phyloP scores from a whole-genome alignment of 2,329 filamentous ascomycete species.

The Nothomitra cinnamomea region DNA sequence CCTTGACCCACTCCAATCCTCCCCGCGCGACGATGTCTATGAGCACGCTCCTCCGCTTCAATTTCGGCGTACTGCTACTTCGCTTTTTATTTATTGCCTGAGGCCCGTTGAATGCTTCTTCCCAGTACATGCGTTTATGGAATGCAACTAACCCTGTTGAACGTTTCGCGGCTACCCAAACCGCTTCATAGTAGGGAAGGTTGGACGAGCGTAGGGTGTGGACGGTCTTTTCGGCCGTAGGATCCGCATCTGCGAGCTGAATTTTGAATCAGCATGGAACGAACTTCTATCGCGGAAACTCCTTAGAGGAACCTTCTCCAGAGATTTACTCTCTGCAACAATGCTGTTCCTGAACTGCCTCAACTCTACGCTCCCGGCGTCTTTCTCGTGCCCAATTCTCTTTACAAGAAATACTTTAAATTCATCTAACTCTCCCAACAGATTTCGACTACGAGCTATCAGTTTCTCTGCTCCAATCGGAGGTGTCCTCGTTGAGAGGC shows the following conservation, averaged over 20 bases:
- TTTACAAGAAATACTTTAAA: conserved; percentile 25
- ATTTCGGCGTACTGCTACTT: conserved; percentile 13
- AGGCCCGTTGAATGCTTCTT: conserved; percentile 6
- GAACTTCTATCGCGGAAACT: background rate
- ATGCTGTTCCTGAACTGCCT: conserved; percentile 31
- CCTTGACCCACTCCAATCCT: conserved; percentile 50
- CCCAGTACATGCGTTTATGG: conserved; percentile 36
- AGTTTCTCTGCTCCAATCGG: background rate
- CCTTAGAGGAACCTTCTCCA: conserved; percentile 24
- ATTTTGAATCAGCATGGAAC: background rate
- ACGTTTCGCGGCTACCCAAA: conserved; percentile 45
- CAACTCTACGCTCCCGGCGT: conserved; percentile 31
- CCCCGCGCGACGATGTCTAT: conserved; percentile 48
- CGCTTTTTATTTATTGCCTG: background rate
- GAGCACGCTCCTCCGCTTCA: conserved; percentile 32
- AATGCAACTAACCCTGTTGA: conserved; percentile 40
- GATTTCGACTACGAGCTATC: background rate
- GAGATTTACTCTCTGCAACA: conserved; percentile 28
- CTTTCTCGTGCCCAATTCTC: conserved; percentile 14
- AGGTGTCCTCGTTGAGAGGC: background rate
- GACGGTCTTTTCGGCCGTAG: conserved; percentile 14
- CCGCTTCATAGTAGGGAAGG: conserved; percentile 43
- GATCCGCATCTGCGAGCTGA: background rate
- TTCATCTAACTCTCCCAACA: conserved; percentile 23
- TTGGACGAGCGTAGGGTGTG: conserved; percentile 49